These are phyloP conservation scores for Hymenochaete sp. DNA, from an alignment of 1,284 basidiomycete species.

Conservation along the genomic window DNA sequence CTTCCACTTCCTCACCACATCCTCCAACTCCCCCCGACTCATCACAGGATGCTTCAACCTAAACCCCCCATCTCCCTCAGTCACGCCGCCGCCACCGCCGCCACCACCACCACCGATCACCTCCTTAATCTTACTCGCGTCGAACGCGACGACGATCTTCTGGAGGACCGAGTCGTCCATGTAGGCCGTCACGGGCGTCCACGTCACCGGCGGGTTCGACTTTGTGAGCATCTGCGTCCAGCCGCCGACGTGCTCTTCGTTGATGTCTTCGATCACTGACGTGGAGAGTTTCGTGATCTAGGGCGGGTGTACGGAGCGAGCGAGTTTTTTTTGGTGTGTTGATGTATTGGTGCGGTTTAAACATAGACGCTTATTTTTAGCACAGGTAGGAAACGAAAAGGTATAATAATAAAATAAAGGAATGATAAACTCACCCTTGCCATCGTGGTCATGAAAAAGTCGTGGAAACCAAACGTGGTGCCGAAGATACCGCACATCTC, in stretches of 20 bases:
- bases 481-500: conserved; percentile 70
- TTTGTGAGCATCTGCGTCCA: conserved; percentile 79
- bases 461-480: conserved; percentile 81
- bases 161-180: conserved; percentile 68
- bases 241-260: conserved; percentile 76
- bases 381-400: not conserved
- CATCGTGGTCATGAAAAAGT: conserved; percentile 58
- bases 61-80: no score
- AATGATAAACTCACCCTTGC: conserved; percentile 43
- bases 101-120: no score
- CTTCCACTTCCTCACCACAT: conserved; percentile 74
- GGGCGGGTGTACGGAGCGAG: not conserved
- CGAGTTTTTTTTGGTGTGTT: not conserved
- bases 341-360: not conserved
- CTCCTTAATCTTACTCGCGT: conserved; percentile 63
- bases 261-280: conserved; percentile 70
- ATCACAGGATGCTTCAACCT: conserved; percentile 56
- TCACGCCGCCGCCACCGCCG: no score
- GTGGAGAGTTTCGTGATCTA: conserved; percentile 52
- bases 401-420: not conserved
- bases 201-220: conserved; percentile 67
- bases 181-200: conserved; percentile 74
- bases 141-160: conserved; percentile 58
- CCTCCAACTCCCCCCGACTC: conserved; percentile 53
- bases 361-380: not conserved